These are phyloP conservation scores for Fusarium fracticaudum DNA, from an alignment of 2,329 filamentous ascomycete genomes.

Conservation along the genomic window DNA sequence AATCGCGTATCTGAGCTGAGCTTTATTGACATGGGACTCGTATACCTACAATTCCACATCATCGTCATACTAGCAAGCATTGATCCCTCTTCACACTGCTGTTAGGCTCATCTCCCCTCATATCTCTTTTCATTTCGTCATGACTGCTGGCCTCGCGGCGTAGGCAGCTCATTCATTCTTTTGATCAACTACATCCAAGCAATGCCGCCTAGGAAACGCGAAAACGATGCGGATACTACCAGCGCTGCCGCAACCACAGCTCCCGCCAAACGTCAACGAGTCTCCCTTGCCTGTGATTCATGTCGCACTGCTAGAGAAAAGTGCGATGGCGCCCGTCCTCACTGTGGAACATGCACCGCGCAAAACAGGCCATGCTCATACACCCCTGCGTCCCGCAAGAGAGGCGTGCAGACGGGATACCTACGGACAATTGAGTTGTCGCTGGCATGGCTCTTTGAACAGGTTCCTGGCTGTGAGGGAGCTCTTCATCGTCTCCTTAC, in stretches of 20 bases:
- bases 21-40: slow-evolving; percentile 38
- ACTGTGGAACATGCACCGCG: slow-evolving; percentile 72
- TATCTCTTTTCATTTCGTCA: slow-evolving; percentile 25
- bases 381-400: slow-evolving; percentile 76
- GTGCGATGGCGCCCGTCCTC: slow-evolving; percentile 75
- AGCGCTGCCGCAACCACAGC: slow-evolving; percentile 37
- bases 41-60: background rate
- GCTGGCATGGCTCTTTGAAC: slow-evolving; percentile 72
- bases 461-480: slow-evolving; percentile 67
- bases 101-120: background rate
- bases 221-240: slow-evolving; percentile 41
- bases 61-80: slow-evolving; percentile 29
- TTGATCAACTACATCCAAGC: slow-evolving; percentile 26
- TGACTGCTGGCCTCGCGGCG: slow-evolving; percentile 38
- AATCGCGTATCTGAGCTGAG: slow-evolving; percentile 19
- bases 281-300: slow-evolving; percentile 75
- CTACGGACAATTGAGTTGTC: slow-evolving; percentile 77
- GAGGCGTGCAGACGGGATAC: slow-evolving; percentile 83
- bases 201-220: slow-evolving; percentile 54
- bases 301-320: slow-evolving; percentile 75
- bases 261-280: slow-evolving; percentile 67
- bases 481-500: slow-evolving; percentile 65
- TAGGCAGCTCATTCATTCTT: slow-evolving; percentile 33
- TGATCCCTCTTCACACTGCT: background rate
- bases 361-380: slow-evolving; percentile 76